Evolutionary conservation across 768 basidiomycete genomes (phyloP).

Genomic region (Lanmaoa rubissima): DNA sequence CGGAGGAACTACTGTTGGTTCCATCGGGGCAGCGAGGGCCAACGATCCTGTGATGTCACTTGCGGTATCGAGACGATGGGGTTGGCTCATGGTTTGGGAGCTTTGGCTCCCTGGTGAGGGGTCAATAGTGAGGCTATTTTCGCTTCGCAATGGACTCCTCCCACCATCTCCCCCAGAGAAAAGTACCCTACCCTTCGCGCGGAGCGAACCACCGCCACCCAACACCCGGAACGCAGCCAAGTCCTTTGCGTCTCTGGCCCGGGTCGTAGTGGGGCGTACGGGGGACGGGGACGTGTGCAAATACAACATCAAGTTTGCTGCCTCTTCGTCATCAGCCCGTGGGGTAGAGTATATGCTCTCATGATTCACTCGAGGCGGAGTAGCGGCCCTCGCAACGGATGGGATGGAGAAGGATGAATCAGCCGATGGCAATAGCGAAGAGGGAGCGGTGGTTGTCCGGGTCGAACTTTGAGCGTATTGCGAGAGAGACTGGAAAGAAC

Average conservation of each 20-base stretch:
- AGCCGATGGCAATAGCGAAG: constrained; percentile 39
- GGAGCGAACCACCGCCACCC: constrained; percentile 44
- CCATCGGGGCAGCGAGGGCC: constrained; percentile 28
- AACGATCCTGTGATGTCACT: constrained; percentile 15
- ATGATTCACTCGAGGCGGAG: constrained; percentile 34
- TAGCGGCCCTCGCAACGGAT: constrained; percentile 26
- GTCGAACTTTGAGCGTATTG: constrained; percentile 70
- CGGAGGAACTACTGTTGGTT: constrained; percentile 34
- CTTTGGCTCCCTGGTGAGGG: constrained; percentile 27
- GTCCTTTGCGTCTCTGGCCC: constrained; percentile 48
- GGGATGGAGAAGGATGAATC: constrained; percentile 38
- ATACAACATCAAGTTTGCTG: constrained; percentile 82
- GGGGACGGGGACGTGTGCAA: constrained; percentile 86
- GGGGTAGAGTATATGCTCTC: constrained; percentile 44
- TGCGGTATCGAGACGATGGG: constrained; percentile 17
- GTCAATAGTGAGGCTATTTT: constrained; percentile 26
- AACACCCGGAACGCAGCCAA: constrained; percentile 55
- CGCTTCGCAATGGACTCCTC: constrained; percentile 28
- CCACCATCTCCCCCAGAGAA: constrained; percentile 48
- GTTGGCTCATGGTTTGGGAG: constrained; percentile 22
- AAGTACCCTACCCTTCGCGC: constrained; percentile 66
- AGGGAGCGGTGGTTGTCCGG: constrained; percentile 44
- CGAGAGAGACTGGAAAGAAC: constrained; percentile 59
- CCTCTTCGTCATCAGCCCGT: constrained; percentile 70
- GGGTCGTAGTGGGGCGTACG: constrained; percentile 54